phyloP scores from a whole-genome alignment of 768 basidiomycete species.

The Tricholoma sp. region DNA sequence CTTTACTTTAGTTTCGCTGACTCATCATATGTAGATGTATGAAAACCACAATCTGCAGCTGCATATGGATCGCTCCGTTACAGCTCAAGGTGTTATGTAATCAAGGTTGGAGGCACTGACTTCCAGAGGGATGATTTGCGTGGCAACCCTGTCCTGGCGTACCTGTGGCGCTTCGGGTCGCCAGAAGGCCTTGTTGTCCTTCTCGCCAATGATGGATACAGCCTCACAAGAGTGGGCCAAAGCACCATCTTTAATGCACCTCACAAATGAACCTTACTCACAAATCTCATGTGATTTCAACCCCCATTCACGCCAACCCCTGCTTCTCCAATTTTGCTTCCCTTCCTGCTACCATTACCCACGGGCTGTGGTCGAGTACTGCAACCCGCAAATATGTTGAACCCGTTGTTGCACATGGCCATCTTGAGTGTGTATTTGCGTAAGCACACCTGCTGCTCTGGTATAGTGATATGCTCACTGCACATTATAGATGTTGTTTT shows the following conservation, averaged over 20 bases:
- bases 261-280: slow-evolving; percentile 95
- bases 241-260: slow-evolving; percentile 71
- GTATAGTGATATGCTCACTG: slow-evolving; percentile 1
- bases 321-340: slow-evolving; percentile 95
- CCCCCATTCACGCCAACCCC: slow-evolving; percentile 96
- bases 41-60: too few relatives aligned
- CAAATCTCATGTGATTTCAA: slow-evolving; percentile 97
- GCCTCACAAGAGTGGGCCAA: slow-evolving; percentile 58
- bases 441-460: slow-evolving; percentile 36
- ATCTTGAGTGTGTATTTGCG: slow-evolving; percentile 86
- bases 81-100: slow-evolving; percentile 82
- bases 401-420: slow-evolving; percentile 88
- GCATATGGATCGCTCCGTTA: too few relatives aligned
- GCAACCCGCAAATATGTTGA: slow-evolving; percentile 92
- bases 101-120: slow-evolving; percentile 85
- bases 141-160: slow-evolving; percentile 91
- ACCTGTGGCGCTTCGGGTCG: slow-evolving; percentile 86
- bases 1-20: too few relatives aligned
- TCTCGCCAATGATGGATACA: slow-evolving; percentile 84
- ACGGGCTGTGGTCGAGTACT: slow-evolving; percentile 96
- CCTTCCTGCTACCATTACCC: slow-evolving; percentile 94
- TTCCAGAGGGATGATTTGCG: slow-evolving; percentile 84
- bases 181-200: slow-evolving; percentile 73
- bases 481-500: slow-evolving; percentile 71
- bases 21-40: too few relatives aligned